Conservation (phyloP, 495 filamentous ascomycete genomes). For the Aspergillus cavernicola region DNA sequence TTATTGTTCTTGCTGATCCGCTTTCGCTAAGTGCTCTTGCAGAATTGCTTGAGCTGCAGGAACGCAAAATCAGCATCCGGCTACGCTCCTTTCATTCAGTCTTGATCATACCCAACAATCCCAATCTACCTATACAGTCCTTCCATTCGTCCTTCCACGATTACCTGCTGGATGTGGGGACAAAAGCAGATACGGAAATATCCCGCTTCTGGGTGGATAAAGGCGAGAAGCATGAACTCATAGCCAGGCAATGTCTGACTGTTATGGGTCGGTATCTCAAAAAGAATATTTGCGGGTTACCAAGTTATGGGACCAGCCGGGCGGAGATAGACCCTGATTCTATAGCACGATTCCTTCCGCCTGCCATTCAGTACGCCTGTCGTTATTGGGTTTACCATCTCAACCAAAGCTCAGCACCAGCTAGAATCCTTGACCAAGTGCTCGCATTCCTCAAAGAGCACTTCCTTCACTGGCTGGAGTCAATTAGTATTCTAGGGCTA, state of each 20-base stretch:
- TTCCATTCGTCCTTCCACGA: not conserved
- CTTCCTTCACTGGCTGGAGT: not conserved
- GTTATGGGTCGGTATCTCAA: slow-evolving; percentile 25
- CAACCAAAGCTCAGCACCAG: not conserved
- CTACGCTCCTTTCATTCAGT: slow-evolving; percentile 20
- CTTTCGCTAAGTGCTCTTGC: slow-evolving; percentile 14
- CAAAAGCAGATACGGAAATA: not conserved
- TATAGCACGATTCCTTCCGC: slow-evolving; percentile 19
- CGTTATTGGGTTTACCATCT: slow-evolving; percentile 28
- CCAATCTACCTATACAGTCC: not conserved
- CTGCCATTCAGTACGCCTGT: slow-evolving; percentile 36
- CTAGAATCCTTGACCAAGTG: not conserved
- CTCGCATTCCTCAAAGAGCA: not conserved
- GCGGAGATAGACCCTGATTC: slow-evolving; percentile 16
- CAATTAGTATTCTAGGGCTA: not conserved
- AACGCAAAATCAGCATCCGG: not conserved
- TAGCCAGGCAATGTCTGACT: slow-evolving; percentile 22
- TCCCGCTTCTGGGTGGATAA: slow-evolving; percentile 28
- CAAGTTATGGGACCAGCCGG: slow-evolving; percentile 19
- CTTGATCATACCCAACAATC: slow-evolving; percentile 19
- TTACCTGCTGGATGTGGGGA: not conserved
- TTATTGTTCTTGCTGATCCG: slow-evolving; percentile 19
- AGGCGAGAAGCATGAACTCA: not conserved
- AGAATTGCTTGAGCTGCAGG: slow-evolving; percentile 1
- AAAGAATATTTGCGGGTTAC: slow-evolving; percentile 37